phyloP scores from a whole-genome alignment of 1,284 basidiomycete genomes.

The Takashimella tepidaria region DNA sequence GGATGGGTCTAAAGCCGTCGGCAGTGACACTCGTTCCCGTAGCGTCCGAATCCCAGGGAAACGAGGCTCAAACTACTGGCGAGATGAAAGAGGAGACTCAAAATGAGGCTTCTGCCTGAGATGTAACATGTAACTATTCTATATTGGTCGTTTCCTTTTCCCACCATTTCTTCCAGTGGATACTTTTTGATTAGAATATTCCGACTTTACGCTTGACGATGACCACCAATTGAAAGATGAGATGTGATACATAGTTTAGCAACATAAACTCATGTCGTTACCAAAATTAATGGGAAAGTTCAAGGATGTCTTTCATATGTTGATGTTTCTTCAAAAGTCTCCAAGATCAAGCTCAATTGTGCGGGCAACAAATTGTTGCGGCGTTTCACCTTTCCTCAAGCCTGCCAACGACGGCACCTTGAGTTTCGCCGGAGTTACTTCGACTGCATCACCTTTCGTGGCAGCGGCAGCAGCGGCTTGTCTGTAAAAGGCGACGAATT shows the following conservation, averaged over 20 bases:
- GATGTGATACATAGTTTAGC: background rate
- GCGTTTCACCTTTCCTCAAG: conserved; percentile 39
- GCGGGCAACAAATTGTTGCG: conserved; percentile 45
- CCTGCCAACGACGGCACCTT: conserved; percentile 22
- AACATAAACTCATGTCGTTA: no score
- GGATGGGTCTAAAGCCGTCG: conserved; percentile 45
- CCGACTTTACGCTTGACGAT: no score
- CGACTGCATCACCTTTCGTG: background rate
- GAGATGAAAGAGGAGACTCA: background rate
- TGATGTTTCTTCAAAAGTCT: conserved; percentile 39
- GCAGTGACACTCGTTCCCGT: background rate
- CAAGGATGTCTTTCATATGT: no score
- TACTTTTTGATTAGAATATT: no score
- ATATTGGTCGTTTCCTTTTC: no score
- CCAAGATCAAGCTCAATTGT: conserved; percentile 48
- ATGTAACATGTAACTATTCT: background rate
- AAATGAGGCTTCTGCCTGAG: background rate
- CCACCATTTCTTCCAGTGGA: no score
- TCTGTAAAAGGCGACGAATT: conserved; percentile 1
- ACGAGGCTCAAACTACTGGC: background rate
- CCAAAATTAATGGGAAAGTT: no score
- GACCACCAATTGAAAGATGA: no score
- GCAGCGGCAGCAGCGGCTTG: background rate
- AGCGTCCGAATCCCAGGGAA: background rate
- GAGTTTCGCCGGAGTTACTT: conserved; percentile 5